Base-by-base conservation (phyloP, 805 yeast genomes). In the Priceomyces castillae region DNA sequence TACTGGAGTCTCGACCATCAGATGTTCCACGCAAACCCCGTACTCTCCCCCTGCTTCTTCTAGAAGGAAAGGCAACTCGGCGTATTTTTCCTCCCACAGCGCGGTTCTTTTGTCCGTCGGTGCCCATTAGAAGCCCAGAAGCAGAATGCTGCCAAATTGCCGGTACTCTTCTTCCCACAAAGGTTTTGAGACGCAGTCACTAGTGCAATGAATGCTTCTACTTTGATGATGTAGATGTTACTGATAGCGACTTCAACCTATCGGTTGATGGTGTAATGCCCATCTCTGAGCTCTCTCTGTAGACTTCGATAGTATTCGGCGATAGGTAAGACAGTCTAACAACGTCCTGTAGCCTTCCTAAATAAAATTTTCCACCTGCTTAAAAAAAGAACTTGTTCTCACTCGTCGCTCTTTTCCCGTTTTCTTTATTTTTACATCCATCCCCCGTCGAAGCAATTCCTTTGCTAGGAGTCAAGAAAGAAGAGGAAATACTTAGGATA, bases 351-450 rank as follows among this genome's bases (percentile, higher is more conserved):
- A 22, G 31, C 31, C 31, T 5, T 28, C 4, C 15, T 12, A n/a
- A 28, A 28, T 28, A 17, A 33, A 33, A 33, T 33, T 33, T 33
- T 33, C 23, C 23, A 33, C 23, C 36, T 19, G 36, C 36, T 15
- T 7, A 17, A 33, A 33, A 33, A 33, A 33, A 33, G 36, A 17
- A 9, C 23, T 19, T n/a, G 36, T 10, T 33, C 36, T 33, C 36
- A 33, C 36, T 33, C 36, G 36, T 16, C 36, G 23, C 34, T 33
- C 36, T 33, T 33, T 33, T 33, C 36, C 15, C 19, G 12, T 17
- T 33, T 33, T 33, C 36, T 15, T 33, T 33, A 33, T 33, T 33
- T 28, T 33, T 33, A 33, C 36, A 17, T 33, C 36, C 36, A 33
- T 33, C 36, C 36, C 36, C 20, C 23, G 19, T 16, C 19, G 23